Evolutionary conservation across 2,329 filamentous ascomycete species (phyloP).

Genomic region (Fusarium falciforme): DNA sequence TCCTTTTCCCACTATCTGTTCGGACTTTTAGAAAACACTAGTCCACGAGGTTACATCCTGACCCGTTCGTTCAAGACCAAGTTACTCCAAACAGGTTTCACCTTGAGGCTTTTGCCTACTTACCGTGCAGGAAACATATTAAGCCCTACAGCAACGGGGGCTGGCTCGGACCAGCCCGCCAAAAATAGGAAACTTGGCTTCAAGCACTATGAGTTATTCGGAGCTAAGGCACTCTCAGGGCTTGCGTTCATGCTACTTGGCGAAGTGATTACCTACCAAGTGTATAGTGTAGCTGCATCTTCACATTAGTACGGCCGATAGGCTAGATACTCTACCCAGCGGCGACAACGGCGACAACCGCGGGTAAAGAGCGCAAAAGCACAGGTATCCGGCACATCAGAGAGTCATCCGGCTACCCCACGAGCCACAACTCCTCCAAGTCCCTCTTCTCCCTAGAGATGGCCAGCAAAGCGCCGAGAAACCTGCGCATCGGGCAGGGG

Average conservation of each 20-base stretch:
- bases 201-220: background rate
- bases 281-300: background rate
- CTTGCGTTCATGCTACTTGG: background rate
- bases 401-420: background rate
- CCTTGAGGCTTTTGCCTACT: background rate
- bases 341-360: constrained; percentile 1
- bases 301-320: background rate
- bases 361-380: background rate
- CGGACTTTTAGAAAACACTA: background rate
- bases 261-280: background rate
- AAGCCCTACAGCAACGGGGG: background rate
- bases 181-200: background rate
- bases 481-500: background rate
- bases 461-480: background rate
- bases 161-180: background rate
- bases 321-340: background rate
- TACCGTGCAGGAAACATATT: constrained; percentile 1
- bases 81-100: background rate
- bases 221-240: background rate
- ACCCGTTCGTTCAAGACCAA: background rate
- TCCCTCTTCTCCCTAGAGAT: background rate
- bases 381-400: background rate
- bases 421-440: background rate
- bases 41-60: constrained; percentile 3
- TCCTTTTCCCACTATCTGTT: background rate